A percentile compares a stretch with the other conserved stretches of the same genome.
Evolutionary conservation across 2,329 filamentous ascomycete genomes (phyloP).

Genomic region (Diaporthe capsici): DNA sequence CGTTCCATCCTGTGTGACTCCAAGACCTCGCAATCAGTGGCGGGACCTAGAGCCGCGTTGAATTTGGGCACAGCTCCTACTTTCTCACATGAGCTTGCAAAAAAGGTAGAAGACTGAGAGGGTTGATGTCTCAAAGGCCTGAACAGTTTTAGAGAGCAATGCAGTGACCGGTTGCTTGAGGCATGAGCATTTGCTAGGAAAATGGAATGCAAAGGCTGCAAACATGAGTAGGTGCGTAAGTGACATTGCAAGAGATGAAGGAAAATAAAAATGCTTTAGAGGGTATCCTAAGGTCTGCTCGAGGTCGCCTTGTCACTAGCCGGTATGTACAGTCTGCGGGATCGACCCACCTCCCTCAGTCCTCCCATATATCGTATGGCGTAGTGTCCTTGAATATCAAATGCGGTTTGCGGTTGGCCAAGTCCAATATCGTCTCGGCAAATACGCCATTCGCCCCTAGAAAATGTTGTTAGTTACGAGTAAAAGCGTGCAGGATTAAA

Average conservation of each 20-base stretch:
- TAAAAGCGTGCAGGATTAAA: not conserved
- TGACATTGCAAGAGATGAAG: not conserved
- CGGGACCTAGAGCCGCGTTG: not conserved
- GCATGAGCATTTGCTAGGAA: not conserved
- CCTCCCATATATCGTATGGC: slow-evolving; percentile 45
- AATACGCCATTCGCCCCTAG: slow-evolving; percentile 90
- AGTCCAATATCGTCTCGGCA: slow-evolving; percentile 89
- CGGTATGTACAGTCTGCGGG: not conserved
- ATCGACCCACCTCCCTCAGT: not conserved
- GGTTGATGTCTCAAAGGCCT: not conserved
- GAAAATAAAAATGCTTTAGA: not conserved
- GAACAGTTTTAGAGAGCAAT: not conserved
- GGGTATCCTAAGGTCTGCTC: slow-evolving; percentile 7
- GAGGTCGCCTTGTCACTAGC: not conserved
- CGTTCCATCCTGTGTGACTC: not conserved
- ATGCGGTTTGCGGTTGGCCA: slow-evolving; percentile 90
- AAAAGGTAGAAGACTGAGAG: not conserved
- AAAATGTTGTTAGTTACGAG: slow-evolving; percentile 40
- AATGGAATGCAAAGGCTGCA: not conserved
- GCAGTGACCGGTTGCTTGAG: not conserved
- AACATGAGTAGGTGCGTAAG: not conserved
- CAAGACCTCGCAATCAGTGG: not conserved
- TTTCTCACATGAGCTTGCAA: not conserved
- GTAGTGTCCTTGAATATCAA: slow-evolving; percentile 70
- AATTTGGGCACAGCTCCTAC: not conserved